Evolutionary conservation across 1,284 basidiomycete genomes (phyloP).

Genomic region (Marasmius sp.): DNA sequence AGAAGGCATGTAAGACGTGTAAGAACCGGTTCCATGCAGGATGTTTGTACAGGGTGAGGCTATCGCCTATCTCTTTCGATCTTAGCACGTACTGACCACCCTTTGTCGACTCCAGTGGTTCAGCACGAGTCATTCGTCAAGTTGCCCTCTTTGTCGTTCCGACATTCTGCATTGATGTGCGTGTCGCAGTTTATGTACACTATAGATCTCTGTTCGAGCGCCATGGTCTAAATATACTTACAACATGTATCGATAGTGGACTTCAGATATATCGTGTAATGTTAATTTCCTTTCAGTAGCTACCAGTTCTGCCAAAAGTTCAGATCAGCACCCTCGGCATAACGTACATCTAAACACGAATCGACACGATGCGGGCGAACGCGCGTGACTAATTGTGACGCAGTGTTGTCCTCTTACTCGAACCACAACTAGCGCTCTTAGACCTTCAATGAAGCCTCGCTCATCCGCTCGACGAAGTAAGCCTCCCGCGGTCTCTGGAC

Average conservation of each 20-base stretch:
- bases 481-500: no score
- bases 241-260: background rate
- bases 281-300: no score
- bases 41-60: slow-evolving; percentile 83
- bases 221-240: background rate
- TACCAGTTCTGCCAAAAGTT: no score
- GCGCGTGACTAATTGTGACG: no score
- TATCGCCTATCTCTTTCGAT: background rate
- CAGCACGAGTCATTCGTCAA: slow-evolving; percentile 85
- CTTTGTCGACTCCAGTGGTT: slow-evolving; percentile 69
- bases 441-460: no score
- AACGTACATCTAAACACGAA: no score
- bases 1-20: slow-evolving; percentile 93
- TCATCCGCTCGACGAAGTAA: no score
- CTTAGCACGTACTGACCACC: slow-evolving; percentile 6
- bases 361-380: no score
- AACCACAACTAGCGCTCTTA: no score
- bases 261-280: background rate
- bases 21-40: slow-evolving; percentile 94
- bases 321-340: no score
- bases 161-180: slow-evolving; percentile 49
- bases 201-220: background rate
- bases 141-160: slow-evolving; percentile 89
- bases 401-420: no score
- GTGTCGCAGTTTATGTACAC: background rate